These are phyloP conservation scores for Cyberlindnera euphorbiiphila DNA, from an alignment of 805 yeast genomes.

Conservation along the genomic window DNA sequence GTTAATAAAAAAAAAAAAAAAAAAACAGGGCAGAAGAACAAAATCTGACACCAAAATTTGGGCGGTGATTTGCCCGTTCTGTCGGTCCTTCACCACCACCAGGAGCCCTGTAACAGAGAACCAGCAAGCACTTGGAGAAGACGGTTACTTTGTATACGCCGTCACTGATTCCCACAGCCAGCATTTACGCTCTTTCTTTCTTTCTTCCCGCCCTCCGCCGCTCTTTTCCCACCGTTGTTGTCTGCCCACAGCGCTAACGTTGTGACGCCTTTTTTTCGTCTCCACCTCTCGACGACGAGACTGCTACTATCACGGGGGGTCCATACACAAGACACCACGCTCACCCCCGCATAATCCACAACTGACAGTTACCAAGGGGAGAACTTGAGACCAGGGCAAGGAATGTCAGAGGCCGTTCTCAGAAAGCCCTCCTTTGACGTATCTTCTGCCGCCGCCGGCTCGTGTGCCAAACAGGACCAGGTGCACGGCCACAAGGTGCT, in stretches of 20 bases:
- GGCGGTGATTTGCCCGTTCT: no score
- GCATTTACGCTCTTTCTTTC: no score
- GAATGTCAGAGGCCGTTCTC: no score
- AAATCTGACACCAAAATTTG: constrained; percentile 15
- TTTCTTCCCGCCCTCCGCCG: no score
- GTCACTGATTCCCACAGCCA: no score
- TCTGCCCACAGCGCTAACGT: constrained; percentile 1
- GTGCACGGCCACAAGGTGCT: not conserved
- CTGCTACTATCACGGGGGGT: no score
- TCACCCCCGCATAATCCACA: no score
- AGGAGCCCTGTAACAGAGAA: no score
- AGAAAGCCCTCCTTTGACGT: not conserved
- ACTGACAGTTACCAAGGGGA: not conserved
- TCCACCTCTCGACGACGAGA: constrained; percentile 1
- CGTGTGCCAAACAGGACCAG: not conserved
- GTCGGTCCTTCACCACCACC: no score
- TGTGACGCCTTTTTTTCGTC: constrained; percentile 12
- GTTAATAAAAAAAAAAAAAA: not conserved
- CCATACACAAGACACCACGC: no score
- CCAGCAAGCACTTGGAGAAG: no score
- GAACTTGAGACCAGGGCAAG: not conserved
- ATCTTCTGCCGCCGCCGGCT: not conserved
- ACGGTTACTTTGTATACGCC: no score
- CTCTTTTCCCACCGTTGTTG: constrained; percentile 8
- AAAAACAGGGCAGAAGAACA: constrained; percentile 4